phyloP scores from a whole-genome alignment of 495 filamentous ascomycete genomes.

The Terfezia claveryi region DNA sequence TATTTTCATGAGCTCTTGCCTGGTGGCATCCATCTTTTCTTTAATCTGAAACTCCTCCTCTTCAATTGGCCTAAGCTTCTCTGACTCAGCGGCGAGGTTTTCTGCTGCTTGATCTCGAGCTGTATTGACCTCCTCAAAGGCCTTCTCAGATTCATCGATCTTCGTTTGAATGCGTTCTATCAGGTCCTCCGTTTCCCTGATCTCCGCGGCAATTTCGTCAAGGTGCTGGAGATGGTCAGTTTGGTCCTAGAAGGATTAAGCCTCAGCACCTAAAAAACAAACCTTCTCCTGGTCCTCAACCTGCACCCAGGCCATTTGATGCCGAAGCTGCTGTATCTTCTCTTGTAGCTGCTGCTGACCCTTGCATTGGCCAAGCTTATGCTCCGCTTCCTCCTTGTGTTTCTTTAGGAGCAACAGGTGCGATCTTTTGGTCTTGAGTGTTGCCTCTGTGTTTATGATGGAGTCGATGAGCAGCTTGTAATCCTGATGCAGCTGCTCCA shows the following conservation, averaged over 20 bases:
- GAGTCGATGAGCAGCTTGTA: conserved; percentile 56
- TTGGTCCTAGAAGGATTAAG: conserved; percentile 1
- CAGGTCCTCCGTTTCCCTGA: conserved; percentile 5
- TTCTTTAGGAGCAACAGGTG: conserved; percentile 25
- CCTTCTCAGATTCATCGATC: conserved; percentile 25
- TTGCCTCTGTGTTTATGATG: conserved; percentile 45
- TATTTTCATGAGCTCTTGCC: conserved; percentile 24
- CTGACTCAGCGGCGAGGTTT: conserved; percentile 10
- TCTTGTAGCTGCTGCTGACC: conserved; percentile 34
- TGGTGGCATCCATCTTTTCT: conserved; percentile 22
- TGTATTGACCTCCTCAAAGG: conserved; percentile 22
- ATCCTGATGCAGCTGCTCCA: conserved; percentile 79
- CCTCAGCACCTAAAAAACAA: conserved; percentile 13
- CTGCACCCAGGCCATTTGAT: conserved; percentile 52
- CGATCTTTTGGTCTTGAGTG: conserved; percentile 27
- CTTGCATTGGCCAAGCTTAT: conserved; percentile 28
- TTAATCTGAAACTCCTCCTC: conserved; percentile 25
- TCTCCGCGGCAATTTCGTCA: too few relatives aligned
- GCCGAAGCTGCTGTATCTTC: conserved; percentile 28
- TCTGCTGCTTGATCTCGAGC: conserved; percentile 26
- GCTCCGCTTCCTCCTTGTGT: conserved; percentile 21
- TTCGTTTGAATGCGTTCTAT: conserved; percentile 21
- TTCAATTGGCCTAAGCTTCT: conserved; percentile 16
- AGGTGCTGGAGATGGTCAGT: conserved; percentile 5
- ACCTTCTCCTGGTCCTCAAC: conserved; percentile 33